Percentiles rank a stretch among this genome's conserved stretches.
phyloP scores from a whole-genome alignment of 2,329 filamentous ascomycete species.

The Aspergillus sclerotialis region DNA sequence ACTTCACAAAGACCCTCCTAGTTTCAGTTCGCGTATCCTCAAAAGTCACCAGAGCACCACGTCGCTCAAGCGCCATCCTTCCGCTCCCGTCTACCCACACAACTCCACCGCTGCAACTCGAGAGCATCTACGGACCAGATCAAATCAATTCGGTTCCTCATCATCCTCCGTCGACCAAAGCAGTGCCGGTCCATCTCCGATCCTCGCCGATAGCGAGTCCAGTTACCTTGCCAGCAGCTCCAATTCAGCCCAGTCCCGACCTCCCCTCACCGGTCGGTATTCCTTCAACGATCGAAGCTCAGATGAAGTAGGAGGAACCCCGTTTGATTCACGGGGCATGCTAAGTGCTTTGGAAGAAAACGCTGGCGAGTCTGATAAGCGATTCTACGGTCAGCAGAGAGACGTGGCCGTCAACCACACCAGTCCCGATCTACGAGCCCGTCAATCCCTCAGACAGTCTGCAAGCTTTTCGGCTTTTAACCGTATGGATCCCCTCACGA shows the following conservation, averaged over 20 bases:
- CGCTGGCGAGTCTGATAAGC: conserved; percentile 23
- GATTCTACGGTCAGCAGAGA: not conserved
- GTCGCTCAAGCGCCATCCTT: conserved; percentile 41
- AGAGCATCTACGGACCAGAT: conserved; percentile 39
- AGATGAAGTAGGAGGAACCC: conserved; percentile 39
- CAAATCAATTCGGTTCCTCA: conserved; percentile 41
- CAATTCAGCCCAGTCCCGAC: conserved; percentile 23
- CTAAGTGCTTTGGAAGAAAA: conserved; percentile 37
- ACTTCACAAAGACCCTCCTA: conserved; percentile 40
- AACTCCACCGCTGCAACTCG: conserved; percentile 32
- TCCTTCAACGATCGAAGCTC: conserved; percentile 33
- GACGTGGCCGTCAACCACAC: conserved; percentile 33
- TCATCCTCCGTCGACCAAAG: conserved; percentile 42
- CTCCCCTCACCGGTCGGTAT: conserved; percentile 26
- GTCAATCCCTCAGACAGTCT: conserved; percentile 57
- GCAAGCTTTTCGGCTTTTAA: conserved; percentile 55
- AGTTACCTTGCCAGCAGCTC: conserved; percentile 17
- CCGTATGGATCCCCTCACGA: conserved; percentile 44
- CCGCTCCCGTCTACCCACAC: conserved; percentile 39
- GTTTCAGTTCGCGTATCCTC: conserved; percentile 33
- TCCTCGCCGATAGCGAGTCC: conserved; percentile 26
- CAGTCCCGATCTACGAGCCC: conserved; percentile 48
- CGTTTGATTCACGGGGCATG: conserved; percentile 39
- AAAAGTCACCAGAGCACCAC: conserved; percentile 37
- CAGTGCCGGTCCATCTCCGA: conserved; percentile 34